phyloP scores from a whole-genome alignment of 495 filamentous ascomycete genomes.

The Daldinia caldariorum region DNA sequence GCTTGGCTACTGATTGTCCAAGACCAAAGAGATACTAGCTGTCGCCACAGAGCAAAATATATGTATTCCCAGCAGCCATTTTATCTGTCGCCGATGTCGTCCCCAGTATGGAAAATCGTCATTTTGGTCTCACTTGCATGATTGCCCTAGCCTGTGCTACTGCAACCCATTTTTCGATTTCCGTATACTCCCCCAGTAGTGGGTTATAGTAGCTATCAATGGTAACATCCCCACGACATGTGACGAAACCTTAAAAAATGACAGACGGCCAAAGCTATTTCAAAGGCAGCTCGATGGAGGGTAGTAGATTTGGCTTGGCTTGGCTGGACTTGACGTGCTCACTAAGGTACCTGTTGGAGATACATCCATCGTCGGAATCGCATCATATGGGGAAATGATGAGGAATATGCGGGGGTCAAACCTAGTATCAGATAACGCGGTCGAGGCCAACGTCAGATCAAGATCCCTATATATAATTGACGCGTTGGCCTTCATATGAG shows the following conservation, averaged over 20 bases:
- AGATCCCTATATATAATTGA: constrained; percentile 36
- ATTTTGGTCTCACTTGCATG: constrained; percentile 28
- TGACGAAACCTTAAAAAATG: constrained; percentile 33
- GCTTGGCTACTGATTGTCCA: too few species aligned
- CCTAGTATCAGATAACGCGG: constrained; percentile 21
- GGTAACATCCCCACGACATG: constrained; percentile 24
- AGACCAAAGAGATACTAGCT: too few species aligned
- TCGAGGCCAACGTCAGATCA: constrained; percentile 6
- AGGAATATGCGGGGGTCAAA: constrained; percentile 36
- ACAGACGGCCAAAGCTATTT: constrained; percentile 22
- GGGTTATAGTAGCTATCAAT: constrained; percentile 5
- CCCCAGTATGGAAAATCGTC: constrained; percentile 19
- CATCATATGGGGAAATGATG: constrained; percentile 38
- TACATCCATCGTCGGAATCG: constrained; percentile 27
- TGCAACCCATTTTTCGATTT: constrained; percentile 1
- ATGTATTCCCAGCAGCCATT: neutral
- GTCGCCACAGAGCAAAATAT: neutral
- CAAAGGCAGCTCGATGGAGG: constrained; percentile 20
- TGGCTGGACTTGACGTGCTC: constrained; percentile 31
- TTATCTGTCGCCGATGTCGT: constrained; percentile 21
- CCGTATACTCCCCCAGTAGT: constrained; percentile 5
- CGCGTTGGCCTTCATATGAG: neutral
- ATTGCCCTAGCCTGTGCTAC: constrained; percentile 12
- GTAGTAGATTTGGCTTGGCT: constrained; percentile 24
- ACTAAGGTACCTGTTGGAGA: constrained; percentile 31